Base-by-base conservation (phyloP, 805 yeast genomes). In the Barnettozyma botsteinii region DNA sequence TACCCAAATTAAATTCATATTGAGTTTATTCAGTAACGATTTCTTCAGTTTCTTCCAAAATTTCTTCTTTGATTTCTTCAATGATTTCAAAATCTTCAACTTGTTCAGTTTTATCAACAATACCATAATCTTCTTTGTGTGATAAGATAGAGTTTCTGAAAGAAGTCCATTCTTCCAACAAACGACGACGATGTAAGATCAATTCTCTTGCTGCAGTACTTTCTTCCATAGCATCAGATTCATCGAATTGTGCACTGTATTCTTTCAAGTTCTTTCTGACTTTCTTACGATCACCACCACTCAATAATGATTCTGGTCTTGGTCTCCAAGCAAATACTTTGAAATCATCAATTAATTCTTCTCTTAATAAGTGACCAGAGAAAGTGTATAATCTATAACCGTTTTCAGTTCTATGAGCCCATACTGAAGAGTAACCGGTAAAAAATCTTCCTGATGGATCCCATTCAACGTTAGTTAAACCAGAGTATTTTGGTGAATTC, bases 291-390 rank as follows among this genome's bases (percentile, higher is more conserved):
- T 86, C 94, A 50, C 78, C 82, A 54, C 81, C 78, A 46, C 80
- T 70, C 59, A 93, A 76, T 49, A 81, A 64, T 2, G 88, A 73
- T 15, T 75, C 77, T 37, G 98, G 98, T 69, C 98, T 81, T 56
- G 98, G 98, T 72, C 99, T 85, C 99, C 99, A 93, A 47, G 77
- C 70, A 56, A 91, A 85, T 47, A 85, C 89, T 66, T 80, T 85
- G 76, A 93, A 87, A 41, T 81, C 84, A 54, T 85, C 93, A 46
- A 85, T 63, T 19, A 73, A 63, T 57, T 89, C 95, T 53, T 85
- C 93, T 52, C 81, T 79, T 45, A 86, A 62, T 49, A 79, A 51
- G 50, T 70, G 72, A 56, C 98, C 99, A 36, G 84, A 81, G 62
- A 85, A 73, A 61, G 88, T 94, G 67, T 72, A 89, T 49, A 93